Percentiles rank a stretch among this genome's conserved stretches.
These are phyloP conservation scores for Austroboletus rostrupii DNA, from an alignment of 1,284 basidiomycete genomes.

Conservation along the genomic window DNA sequence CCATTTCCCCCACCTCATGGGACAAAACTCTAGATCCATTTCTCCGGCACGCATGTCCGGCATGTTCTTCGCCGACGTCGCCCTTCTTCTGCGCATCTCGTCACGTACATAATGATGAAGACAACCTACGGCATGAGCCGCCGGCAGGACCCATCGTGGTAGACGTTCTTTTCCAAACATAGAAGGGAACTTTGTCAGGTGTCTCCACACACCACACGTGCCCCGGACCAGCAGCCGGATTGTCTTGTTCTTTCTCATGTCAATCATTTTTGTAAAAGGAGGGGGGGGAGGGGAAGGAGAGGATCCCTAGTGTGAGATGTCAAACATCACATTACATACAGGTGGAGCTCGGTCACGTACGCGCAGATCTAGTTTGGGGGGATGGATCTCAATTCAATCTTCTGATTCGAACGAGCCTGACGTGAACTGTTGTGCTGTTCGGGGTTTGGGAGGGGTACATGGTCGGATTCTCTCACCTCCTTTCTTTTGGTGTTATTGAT, in stretches of 20 bases:
- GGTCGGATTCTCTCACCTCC: too few species aligned
- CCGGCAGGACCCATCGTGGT: neutral
- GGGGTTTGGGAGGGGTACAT: neutral
- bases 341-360: neutral
- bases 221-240: neutral
- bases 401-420: neutral
- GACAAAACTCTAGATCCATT: slow-evolving; percentile 24
- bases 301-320: neutral
- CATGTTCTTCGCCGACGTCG: neutral
- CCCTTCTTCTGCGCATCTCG: slow-evolving; percentile 1
- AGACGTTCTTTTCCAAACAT: slow-evolving; percentile 8
- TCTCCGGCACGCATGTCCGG: neutral
- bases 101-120: slow-evolving; percentile 21
- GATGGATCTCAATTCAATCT: slow-evolving; percentile 8
- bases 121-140: neutral
- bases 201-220: neutral
- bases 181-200: neutral
- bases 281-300: neutral
- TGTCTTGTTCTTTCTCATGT: slow-evolving; percentile 15
- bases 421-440: neutral
- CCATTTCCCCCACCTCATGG: slow-evolving; percentile 30
- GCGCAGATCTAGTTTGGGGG: neutral
- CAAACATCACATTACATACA: neutral
- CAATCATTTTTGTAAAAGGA: neutral
- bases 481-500: too few species aligned